A percentile compares a stretch with the other conserved stretches of the same genome.
These are phyloP conservation scores for Botrytis sinoallii DNA, from an alignment of 2,329 filamentous ascomycete genomes.

Conservation along the genomic window DNA sequence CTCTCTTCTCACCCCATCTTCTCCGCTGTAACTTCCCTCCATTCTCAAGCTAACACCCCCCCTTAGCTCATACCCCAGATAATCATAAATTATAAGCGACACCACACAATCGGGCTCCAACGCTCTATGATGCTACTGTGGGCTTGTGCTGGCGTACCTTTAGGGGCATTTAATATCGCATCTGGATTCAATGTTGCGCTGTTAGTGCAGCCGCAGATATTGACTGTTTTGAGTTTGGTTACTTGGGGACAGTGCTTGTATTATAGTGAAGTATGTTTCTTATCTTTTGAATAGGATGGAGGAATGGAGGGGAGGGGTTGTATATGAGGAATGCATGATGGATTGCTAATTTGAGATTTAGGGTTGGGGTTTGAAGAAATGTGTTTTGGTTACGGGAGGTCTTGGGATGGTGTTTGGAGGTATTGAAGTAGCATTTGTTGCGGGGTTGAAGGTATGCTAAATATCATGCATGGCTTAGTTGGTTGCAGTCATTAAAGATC, in stretches of 20 bases:
- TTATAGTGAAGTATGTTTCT: conserved; percentile 45
- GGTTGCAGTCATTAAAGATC: not conserved
- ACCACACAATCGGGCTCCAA: conserved; percentile 63
- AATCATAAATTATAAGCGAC: conserved; percentile 62
- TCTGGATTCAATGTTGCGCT: conserved; percentile 37
- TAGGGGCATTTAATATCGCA: conserved; percentile 47
- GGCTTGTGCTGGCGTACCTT: conserved; percentile 63
- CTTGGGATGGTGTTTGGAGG: conserved; percentile 57
- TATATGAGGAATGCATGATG: too few relatives aligned
- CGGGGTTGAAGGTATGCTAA: conserved; percentile 44
- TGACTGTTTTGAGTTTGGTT: conserved; percentile 38
- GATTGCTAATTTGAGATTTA: conserved; percentile 30
- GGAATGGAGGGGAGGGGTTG: not conserved
- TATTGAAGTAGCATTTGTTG: conserved; percentile 57
- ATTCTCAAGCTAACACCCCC: not conserved
- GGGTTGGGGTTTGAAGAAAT: conserved; percentile 52
- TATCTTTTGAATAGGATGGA: not conserved
- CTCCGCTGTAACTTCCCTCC: not conserved
- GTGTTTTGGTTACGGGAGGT: conserved; percentile 47
- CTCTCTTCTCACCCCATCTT: too few relatives aligned
- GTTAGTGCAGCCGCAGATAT: conserved; percentile 37
- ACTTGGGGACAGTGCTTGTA: conserved; percentile 38
- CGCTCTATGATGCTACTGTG: conserved; percentile 72
- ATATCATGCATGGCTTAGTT: not conserved
- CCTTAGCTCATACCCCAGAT: conserved; percentile 65